phyloP scores from a whole-genome alignment of 1,284 basidiomycete genomes.

The Pholiota adiposa region DNA sequence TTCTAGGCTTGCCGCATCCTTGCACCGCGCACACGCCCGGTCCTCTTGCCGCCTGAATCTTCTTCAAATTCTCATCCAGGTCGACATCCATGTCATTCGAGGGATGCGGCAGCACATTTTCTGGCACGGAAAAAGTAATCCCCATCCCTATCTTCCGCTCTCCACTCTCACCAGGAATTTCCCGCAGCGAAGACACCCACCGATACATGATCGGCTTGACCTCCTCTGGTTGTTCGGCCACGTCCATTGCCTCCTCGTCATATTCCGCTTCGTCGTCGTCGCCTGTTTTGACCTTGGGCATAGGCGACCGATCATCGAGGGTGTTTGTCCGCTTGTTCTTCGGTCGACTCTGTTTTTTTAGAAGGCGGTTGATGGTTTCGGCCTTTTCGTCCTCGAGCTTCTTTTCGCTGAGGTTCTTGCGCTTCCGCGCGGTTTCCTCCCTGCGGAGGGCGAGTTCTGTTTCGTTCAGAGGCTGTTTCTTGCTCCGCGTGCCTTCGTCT shows the following conservation, averaged over 20 bases:
- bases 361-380: slow-evolving; percentile 89
- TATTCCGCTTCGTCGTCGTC: slow-evolving; percentile 39
- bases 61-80: slow-evolving; percentile 14
- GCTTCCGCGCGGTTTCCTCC: slow-evolving; percentile 86
- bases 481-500: slow-evolving; percentile 54
- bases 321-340: slow-evolving; percentile 65
- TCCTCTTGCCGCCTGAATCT: slow-evolving; percentile 22
- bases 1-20: slow-evolving; percentile 42
- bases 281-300: slow-evolving; percentile 32
- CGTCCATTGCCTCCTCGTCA: slow-evolving; percentile 32
- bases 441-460: slow-evolving; percentile 80
- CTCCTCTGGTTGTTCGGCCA: slow-evolving; percentile 30
- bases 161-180: slow-evolving; percentile 15
- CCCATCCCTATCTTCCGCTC: slow-evolving; percentile 30
- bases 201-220: slow-evolving; percentile 59
- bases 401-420: slow-evolving; percentile 87
- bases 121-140: slow-evolving; percentile 59
- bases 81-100: neutral
- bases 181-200: slow-evolving; percentile 59
- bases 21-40: slow-evolving; percentile 40
- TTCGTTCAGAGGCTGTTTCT: slow-evolving; percentile 83
- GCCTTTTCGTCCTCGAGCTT: slow-evolving; percentile 92
- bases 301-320: slow-evolving; percentile 45
- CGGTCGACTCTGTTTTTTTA: slow-evolving; percentile 84
- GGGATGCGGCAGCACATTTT: slow-evolving; percentile 35